Percentiles rank a stretch among this genome's conserved stretches.
phyloP scores from a whole-genome alignment of 2,329 filamentous ascomycete genomes.

The Cladosporium sp. region DNA sequence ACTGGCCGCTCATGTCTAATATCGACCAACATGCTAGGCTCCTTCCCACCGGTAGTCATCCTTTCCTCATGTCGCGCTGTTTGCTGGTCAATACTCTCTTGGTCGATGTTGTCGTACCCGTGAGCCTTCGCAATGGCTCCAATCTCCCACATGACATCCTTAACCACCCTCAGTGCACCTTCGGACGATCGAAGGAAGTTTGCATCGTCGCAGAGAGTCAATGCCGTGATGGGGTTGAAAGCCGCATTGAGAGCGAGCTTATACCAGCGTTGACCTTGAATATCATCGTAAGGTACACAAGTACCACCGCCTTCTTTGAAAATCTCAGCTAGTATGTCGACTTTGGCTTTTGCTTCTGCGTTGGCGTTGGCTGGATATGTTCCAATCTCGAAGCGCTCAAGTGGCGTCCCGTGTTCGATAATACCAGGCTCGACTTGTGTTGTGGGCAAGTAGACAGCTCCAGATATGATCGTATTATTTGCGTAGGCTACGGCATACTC shows the following conservation, averaged over 20 bases:
- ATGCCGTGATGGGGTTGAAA: constrained; percentile 56
- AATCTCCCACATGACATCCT: constrained; percentile 44
- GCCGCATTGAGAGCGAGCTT: constrained; percentile 58
- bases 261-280: constrained; percentile 55
- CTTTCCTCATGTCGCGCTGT: constrained; percentile 37
- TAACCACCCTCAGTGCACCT: constrained; percentile 34
- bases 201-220: constrained; percentile 51
- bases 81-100: constrained; percentile 36
- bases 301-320: constrained; percentile 39
- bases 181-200: constrained; percentile 44
- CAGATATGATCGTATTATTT: constrained; percentile 49
- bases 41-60: constrained; percentile 37
- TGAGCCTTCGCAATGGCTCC: constrained; percentile 36
- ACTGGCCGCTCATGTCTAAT: constrained; percentile 39
- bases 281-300: constrained; percentile 47
- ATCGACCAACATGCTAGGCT: constrained; percentile 49
- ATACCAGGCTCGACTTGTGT: constrained; percentile 48
- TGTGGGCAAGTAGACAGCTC: constrained; percentile 51
- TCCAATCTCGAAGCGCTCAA: constrained; percentile 49
- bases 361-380: constrained; percentile 39
- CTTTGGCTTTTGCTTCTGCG: constrained; percentile 14
- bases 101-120: constrained; percentile 36
- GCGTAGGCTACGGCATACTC: constrained; percentile 50
- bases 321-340: constrained; percentile 18
- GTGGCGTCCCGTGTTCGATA: constrained; percentile 40